phyloP scores from a whole-genome alignment of 116 monocot species.

The Papilionanthe hybrid region DNA sequence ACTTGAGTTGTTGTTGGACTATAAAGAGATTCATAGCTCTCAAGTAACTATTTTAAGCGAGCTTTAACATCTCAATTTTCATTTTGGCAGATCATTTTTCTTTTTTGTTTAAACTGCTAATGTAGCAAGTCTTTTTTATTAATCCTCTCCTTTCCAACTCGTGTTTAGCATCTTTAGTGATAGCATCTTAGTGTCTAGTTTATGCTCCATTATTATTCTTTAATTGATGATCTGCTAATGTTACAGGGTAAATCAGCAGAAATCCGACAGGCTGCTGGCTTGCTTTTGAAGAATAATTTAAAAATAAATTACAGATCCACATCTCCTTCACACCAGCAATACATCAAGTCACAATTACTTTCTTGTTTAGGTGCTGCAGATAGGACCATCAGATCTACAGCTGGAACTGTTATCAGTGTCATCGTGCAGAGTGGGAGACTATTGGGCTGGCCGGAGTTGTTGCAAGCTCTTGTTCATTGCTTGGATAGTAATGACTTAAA shows the following conservation, averaged over 20 bases:
- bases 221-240: constrained; percentile 9
- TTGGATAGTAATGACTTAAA: constrained; percentile 91
- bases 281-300: constrained; percentile 87
- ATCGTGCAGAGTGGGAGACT: constrained; percentile 64
- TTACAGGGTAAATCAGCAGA: constrained; percentile 70
- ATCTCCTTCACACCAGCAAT: constrained; percentile 61
- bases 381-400: constrained; percentile 78
- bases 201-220: neutral
- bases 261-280: constrained; percentile 92
- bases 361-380: constrained; percentile 79
- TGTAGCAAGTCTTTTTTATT: neutral
- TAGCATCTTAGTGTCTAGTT: neutral
- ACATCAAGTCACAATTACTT: constrained; percentile 76
- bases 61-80: neutral
- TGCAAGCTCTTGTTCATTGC: constrained; percentile 84
- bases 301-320: constrained; percentile 53
- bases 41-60: neutral
- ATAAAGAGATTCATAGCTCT: neutral
- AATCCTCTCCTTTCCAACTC: neutral
- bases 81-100: neutral
- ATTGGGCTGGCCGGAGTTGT: constrained; percentile 80
- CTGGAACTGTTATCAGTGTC: constrained; percentile 90
- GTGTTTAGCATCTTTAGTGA: neutral
- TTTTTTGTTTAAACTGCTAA: neutral
- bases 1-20: neutral